phyloP scores from a whole-genome alignment of 2,329 filamentous ascomycete species.

The Phialophora macrospora region DNA sequence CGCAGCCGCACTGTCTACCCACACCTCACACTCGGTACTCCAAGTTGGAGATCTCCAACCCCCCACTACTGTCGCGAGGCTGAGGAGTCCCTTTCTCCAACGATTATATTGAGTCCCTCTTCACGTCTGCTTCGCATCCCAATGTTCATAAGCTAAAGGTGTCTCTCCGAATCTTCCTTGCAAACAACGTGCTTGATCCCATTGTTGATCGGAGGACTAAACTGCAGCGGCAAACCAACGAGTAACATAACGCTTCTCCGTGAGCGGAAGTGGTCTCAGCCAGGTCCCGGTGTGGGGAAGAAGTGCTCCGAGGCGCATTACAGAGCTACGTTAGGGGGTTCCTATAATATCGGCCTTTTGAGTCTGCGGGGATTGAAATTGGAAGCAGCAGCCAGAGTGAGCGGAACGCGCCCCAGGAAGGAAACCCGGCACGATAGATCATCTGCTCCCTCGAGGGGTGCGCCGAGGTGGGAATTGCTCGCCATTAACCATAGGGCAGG shows the following conservation, averaged over 20 bases:
- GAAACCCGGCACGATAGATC: not conserved
- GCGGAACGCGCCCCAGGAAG: not conserved
- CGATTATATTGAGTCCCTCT: not conserved
- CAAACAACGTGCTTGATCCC: not conserved
- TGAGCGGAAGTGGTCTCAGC: not conserved
- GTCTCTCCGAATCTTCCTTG: not conserved
- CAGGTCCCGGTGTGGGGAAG: not conserved
- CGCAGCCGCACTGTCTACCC: not conserved
- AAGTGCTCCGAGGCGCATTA: not conserved
- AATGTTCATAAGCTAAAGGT: not conserved
- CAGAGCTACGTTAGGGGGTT: not conserved
- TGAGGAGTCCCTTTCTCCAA: slow-evolving; percentile 16
- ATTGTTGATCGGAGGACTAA: not conserved
- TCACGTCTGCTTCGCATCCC: not conserved
- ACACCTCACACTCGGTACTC: no score
- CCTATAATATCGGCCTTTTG: not conserved
- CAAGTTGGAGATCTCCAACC: slow-evolving; percentile 9
- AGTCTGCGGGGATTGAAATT: not conserved
- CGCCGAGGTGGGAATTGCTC: not conserved
- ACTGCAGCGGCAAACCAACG: not conserved
- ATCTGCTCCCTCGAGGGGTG: not conserved
- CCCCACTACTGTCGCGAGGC: slow-evolving; percentile 7
- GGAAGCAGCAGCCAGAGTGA: not conserved
- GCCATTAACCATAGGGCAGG: not conserved
- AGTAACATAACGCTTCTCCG: not conserved